Conservation (phyloP, 2,329 filamentous ascomycete genomes). For the Stachybotrys echinatus region DNA sequence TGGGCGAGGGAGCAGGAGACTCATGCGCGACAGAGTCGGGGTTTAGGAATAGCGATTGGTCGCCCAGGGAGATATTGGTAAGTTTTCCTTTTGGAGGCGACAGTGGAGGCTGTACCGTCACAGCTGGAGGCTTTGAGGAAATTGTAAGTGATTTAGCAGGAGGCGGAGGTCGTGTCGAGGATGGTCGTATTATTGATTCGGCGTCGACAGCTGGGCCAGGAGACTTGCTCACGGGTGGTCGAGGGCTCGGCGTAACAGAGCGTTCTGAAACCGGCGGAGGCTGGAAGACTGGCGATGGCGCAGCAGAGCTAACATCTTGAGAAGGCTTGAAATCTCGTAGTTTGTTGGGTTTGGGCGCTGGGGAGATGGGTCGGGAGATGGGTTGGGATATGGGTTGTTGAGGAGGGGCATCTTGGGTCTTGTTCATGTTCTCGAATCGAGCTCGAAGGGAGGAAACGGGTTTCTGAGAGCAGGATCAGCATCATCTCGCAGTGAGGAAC, state of each 20-base stretch:
- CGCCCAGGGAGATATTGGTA: slow-evolving; percentile 26
- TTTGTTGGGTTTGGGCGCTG: slow-evolving; percentile 37
- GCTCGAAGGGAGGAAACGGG: slow-evolving; percentile 77
- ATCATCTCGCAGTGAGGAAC: background rate
- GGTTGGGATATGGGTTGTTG: slow-evolving; percentile 10
- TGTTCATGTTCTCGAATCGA: slow-evolving; percentile 70
- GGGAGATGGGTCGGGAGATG: slow-evolving; percentile 27
- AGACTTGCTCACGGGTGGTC: slow-evolving; percentile 11
- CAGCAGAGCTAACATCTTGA: slow-evolving; percentile 24
- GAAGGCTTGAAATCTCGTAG: slow-evolving; percentile 34
- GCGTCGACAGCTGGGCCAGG: slow-evolving; percentile 5
- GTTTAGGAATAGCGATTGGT: slow-evolving; percentile 41
- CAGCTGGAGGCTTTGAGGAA: slow-evolving; percentile 49
- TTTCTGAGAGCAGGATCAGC: slow-evolving; percentile 47
- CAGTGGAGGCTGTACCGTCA: slow-evolving; percentile 64
- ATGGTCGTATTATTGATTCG: slow-evolving; percentile 15
- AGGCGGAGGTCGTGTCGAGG: slow-evolving; percentile 17
- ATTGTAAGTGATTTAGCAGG: slow-evolving; percentile 16
- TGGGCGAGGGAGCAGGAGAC: slow-evolving; percentile 36
- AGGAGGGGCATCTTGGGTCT: slow-evolving; percentile 13
- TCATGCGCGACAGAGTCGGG: slow-evolving; percentile 37
- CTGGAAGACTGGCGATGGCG: slow-evolving; percentile 23
- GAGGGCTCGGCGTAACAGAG: slow-evolving; percentile 16
- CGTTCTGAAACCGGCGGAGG: slow-evolving; percentile 22
- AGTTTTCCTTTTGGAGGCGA: slow-evolving; percentile 55